Conservation (phyloP, 306 rosid species). For the Abrus pulchellus region DNA sequence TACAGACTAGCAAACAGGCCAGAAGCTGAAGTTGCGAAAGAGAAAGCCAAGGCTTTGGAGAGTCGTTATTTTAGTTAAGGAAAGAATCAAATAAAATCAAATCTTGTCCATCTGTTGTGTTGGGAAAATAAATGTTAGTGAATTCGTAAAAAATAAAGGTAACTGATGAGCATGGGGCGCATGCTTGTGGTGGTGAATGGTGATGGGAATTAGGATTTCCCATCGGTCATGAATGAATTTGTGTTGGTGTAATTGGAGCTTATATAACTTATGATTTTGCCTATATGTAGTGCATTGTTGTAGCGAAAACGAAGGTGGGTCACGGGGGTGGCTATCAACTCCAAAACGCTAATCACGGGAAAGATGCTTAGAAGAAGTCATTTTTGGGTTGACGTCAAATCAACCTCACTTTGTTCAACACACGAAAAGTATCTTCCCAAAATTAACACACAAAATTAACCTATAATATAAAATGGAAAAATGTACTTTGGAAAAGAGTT, state of each 20-base stretch:
- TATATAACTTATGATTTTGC: no score
- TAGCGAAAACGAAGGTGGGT: conserved; percentile 27
- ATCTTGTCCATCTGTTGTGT: not conserved
- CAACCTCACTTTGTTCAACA: not conserved
- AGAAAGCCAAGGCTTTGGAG: conserved; percentile 74
- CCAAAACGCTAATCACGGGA: conserved; percentile 52
- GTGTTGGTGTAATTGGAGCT: no score
- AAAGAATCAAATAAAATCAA: conserved; percentile 20
- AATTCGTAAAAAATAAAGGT: not conserved
- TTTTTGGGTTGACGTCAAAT: conserved; percentile 20
- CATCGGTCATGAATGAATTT: no score
- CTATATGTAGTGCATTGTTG: no score
- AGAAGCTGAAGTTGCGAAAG: conserved; percentile 67
- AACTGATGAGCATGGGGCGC: not conserved
- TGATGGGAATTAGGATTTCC: no score
- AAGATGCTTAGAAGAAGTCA: not conserved
- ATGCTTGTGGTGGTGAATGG: no score
- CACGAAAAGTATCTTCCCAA: not conserved
- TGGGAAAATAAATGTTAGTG: no score
- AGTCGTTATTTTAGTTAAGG: conserved; percentile 59
- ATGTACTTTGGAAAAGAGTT: conserved; percentile 30
- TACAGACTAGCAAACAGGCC: conserved; percentile 63
- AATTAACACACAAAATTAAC: no score
- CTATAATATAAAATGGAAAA: conserved; percentile 16
- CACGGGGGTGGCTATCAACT: not conserved